These are phyloP conservation scores for Petunia secreta DNA, from an alignment of 257 asterid genomes.

Conservation along the genomic window DNA sequence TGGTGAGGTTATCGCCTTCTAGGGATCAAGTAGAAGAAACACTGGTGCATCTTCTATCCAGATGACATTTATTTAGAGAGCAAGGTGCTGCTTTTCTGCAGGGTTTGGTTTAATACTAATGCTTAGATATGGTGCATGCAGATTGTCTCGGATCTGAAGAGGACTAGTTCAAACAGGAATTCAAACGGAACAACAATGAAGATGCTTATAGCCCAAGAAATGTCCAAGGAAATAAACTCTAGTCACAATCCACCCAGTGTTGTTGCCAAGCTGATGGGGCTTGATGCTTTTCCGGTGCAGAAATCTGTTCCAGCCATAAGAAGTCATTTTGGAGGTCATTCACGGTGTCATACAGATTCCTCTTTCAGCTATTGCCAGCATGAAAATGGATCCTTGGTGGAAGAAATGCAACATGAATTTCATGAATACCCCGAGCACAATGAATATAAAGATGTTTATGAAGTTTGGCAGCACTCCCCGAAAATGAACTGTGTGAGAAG, in stretches of 20 bases:
- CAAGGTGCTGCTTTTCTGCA: constrained; percentile 21
- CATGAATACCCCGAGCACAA: constrained; percentile 51
- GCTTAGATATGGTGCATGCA: constrained; percentile 47
- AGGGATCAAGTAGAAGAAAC: constrained; percentile 63
- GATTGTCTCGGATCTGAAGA: constrained; percentile 42
- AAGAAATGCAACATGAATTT: constrained; percentile 35
- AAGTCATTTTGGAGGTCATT: constrained; percentile 44
- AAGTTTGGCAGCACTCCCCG: constrained; percentile 61
- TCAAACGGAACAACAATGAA: constrained; percentile 37
- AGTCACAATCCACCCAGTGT: constrained; percentile 37
- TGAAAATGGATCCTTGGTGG: constrained; percentile 51
- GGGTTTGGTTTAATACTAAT: constrained; percentile 28
- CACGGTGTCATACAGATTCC: constrained; percentile 68
- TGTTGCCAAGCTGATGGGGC: constrained; percentile 47
- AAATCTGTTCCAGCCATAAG: constrained; percentile 25
- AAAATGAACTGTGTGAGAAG: constrained; percentile 41
- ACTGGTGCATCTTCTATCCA: constrained; percentile 52
- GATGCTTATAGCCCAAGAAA: constrained; percentile 43
- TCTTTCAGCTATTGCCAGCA: constrained; percentile 69
- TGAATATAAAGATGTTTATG: constrained; percentile 66
- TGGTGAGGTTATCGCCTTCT: constrained; percentile 56
- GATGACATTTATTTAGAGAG: constrained; percentile 27
- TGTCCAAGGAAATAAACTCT: constrained; percentile 35
- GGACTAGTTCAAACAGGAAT: constrained; percentile 24
- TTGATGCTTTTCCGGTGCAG: constrained; percentile 41